Base-by-base conservation (phyloP, 176 grass and related monocot species). In the Oropetium thomaeum region DNA sequence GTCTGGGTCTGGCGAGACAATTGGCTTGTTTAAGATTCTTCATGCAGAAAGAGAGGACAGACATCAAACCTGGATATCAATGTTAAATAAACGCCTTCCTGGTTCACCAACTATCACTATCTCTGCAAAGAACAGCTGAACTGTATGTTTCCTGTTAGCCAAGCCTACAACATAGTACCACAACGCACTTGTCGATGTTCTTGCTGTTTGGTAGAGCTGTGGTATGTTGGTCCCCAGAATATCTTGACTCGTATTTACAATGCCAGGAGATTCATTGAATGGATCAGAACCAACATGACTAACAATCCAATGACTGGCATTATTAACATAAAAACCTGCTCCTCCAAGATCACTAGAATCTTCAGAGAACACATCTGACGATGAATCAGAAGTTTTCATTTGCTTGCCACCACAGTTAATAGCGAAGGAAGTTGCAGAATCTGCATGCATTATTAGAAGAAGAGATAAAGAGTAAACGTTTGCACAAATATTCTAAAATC, bases 91-190 rank as follows among this genome's bases (percentile, higher is more conserved):
- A 35, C 86, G 86, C 23, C 30, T 76, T 62, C 90, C 86, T 34
- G 68, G 59, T 19, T 8, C 58, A 43, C 53, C 1, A 80, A 45
- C 20, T 62, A 88, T 88, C n/a, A 88, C 65, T 83, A 88, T 92
- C 65, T 92, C 90, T 10, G 90, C 82, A 15, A 92, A 92, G 48
- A 83, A 69, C 62, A 92, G 82, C 32, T 82, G 41, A 54, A 83
- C 65, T 67, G 10, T 80, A 53, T 89, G 86, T 7, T 26, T 76
- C 13, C 82, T 83, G 10, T 30, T 89, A 19, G 29, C 51, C 65
- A 92, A 57, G 65, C 82, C 82, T 45, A 80, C 51, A 7, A 44
- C 25, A 83, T 83, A 86, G 69, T 92, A 92, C 68, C 34, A 65
- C 51, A 92, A 62, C 12, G 66, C 34, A 35, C 70, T 32, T 47